phyloP scores from a whole-genome alignment of 768 basidiomycete genomes.

The Kwoniella mangroviensis region DNA sequence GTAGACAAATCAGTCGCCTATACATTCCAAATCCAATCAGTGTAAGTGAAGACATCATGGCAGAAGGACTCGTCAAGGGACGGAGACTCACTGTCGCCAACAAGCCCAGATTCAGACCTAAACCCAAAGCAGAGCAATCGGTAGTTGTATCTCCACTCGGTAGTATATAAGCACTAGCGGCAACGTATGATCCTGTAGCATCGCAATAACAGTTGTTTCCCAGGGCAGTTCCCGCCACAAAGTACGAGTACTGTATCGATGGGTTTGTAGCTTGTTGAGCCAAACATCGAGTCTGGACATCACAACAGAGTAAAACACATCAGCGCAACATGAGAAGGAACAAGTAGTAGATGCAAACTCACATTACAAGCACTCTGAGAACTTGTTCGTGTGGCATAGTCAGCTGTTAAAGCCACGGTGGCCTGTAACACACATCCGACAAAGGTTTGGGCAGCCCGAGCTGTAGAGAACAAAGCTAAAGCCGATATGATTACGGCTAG shows the following conservation, averaged over 20 bases:
- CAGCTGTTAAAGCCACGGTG: background rate
- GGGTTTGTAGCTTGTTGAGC: background rate
- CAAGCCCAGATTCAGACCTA: background rate
- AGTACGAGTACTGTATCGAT: conserved; percentile 12
- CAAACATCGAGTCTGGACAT: conserved; percentile 4
- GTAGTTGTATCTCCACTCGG: background rate
- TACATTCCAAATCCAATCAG: background rate
- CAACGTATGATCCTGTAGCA: conserved; percentile 4
- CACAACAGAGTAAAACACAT: background rate
- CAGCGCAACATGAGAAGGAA: background rate
- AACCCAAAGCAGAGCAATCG: background rate
- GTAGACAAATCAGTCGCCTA: conserved; percentile 17
- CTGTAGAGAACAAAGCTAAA: background rate
- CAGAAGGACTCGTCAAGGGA: too few relatives aligned
- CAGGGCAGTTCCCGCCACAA: background rate
- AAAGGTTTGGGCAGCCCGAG: conserved; percentile 8
- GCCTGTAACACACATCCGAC: conserved; percentile 7
- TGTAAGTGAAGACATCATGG: background rate
- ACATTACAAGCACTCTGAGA: conserved; percentile 11
- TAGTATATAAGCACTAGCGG: conserved; percentile 6
- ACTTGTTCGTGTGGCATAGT: background rate
- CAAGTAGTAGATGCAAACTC: background rate
- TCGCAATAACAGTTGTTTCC: conserved; percentile 24
- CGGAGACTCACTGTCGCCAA: conserved; percentile 9
- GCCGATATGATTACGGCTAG: background rate